phyloP scores from a whole-genome alignment of 2,329 filamentous ascomycete genomes.

The Claviceps capensis region DNA sequence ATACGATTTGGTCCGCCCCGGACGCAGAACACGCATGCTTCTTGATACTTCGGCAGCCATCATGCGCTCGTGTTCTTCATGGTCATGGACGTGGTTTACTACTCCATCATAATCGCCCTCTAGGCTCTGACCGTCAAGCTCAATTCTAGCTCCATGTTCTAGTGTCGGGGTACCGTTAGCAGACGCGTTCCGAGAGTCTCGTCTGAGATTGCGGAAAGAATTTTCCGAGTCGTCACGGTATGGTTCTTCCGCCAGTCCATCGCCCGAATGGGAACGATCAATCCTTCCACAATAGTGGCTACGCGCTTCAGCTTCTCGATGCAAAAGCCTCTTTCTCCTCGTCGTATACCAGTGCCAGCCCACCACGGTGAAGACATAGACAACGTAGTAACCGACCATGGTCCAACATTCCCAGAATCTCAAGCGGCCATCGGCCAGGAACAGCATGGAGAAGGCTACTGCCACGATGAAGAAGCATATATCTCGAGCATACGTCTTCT shows the following conservation, averaged over 20 bases:
- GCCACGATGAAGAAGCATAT: constrained; percentile 85
- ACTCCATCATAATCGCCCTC: constrained; percentile 21
- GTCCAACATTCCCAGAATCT: constrained; percentile 76
- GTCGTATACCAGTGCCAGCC: constrained; percentile 81
- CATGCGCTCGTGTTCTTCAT: constrained; percentile 45
- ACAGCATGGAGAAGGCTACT: constrained; percentile 73
- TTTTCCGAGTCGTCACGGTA: constrained; percentile 49
- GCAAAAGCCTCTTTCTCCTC: constrained; percentile 42
- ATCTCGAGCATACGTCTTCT: constrained; percentile 81
- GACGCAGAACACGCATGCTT: constrained; percentile 79
- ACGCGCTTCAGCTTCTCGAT: constrained; percentile 57
- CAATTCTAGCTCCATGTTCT: constrained; percentile 33
- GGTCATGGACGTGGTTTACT: constrained; percentile 29
- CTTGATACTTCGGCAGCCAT: constrained; percentile 73
- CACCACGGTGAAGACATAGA: constrained; percentile 83
- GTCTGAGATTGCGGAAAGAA: constrained; percentile 10
- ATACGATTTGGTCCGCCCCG: constrained; percentile 48
- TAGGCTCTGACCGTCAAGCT: constrained; percentile 25
- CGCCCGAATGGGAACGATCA: constrained; percentile 30
- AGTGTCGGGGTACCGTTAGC: constrained; percentile 27
- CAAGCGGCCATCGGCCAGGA: constrained; percentile 72
- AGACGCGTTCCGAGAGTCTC: constrained; percentile 7
- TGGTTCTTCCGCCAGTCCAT: constrained; percentile 39
- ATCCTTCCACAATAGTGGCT: constrained; percentile 54
- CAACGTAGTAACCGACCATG: constrained; percentile 85